Percentiles rank a stretch among this genome's conserved stretches.
Conservation (phyloP, 257 asterid species). For the Rhazya stricta region DNA sequence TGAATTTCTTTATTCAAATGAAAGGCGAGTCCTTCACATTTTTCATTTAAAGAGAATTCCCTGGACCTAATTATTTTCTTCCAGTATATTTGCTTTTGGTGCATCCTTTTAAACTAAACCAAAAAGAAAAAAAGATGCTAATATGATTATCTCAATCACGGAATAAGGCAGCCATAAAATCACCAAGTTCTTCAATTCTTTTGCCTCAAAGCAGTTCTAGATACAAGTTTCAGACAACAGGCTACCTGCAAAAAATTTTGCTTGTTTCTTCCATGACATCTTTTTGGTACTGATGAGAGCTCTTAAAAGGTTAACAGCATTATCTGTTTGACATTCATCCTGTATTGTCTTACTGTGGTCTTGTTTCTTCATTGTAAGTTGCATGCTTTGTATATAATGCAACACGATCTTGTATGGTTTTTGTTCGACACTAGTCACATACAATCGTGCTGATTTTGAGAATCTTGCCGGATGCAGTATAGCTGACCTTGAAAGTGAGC, state of each 20-base stretch:
- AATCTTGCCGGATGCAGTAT: slow-evolving; percentile 49
- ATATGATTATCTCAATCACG: not conserved
- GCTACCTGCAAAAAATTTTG: not conserved
- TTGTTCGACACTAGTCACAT: not conserved
- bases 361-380: not conserved
- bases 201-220: not conserved
- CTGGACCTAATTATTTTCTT: not conserved
- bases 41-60: not conserved
- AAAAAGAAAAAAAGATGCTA: not conserved
- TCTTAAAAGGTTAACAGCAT: not conserved
- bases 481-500: slow-evolving; percentile 86
- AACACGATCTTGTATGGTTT: not conserved
- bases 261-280: not conserved
- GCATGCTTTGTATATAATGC: not conserved
- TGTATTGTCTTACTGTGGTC: not conserved
- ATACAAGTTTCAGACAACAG: not conserved
- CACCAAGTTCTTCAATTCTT: not conserved
- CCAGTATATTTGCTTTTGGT: not conserved
- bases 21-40: not conserved
- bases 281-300: not conserved
- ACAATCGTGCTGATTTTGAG: not conserved
- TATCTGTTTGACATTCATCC: not conserved
- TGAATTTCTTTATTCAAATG: not conserved
- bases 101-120: not conserved
- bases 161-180: not conserved